A percentile compares a stretch with the other conserved stretches of the same genome.
These are phyloP conservation scores for Aaosphaeria arxii DNA, from an alignment of 2,329 filamentous ascomycete species.

Conservation along the genomic window DNA sequence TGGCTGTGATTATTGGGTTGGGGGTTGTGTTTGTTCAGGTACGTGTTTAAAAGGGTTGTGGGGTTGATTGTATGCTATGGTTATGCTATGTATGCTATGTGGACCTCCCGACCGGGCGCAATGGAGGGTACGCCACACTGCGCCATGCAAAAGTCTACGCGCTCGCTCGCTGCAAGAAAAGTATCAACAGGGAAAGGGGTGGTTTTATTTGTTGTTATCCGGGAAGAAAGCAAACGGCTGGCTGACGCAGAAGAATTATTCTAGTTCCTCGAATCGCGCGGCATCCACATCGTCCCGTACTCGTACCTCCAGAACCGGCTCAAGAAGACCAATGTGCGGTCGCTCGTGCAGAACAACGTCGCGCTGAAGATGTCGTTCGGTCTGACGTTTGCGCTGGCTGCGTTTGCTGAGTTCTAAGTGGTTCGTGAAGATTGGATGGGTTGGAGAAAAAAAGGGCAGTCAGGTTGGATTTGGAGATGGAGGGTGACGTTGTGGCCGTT, in stretches of 20 bases:
- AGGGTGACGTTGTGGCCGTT: neutral
- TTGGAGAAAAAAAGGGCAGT: neutral
- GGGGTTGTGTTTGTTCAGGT: conserved; percentile 64
- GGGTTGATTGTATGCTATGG: conserved; percentile 3
- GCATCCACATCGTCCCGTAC: conserved; percentile 51
- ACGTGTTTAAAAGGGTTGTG: conserved; percentile 8
- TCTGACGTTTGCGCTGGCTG: conserved; percentile 69
- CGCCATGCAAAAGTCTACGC: no score
- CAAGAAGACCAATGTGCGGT: conserved; percentile 48
- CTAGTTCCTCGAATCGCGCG: conserved; percentile 50
- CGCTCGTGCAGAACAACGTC: conserved; percentile 55
- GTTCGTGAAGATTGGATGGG: conserved; percentile 1
- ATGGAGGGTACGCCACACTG: no score
- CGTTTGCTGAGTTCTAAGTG: conserved; percentile 56
- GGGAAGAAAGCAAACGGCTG: no score
- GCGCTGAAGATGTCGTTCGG: conserved; percentile 69
- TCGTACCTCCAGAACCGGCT: conserved; percentile 50
- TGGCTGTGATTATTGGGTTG: conserved; percentile 66
- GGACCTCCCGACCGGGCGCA: neutral
- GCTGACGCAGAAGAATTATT: no score
- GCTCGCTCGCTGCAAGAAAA: no score
- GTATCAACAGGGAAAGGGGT: no score
- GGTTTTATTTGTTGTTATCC: no score
- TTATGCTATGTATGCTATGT: neutral
- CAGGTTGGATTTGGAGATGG: neutral